Evolutionary conservation across 2,329 filamentous ascomycete genomes (phyloP), one percentile per base, ranked within the genome.

Genomic region (Talaromyces sp.): DNA sequence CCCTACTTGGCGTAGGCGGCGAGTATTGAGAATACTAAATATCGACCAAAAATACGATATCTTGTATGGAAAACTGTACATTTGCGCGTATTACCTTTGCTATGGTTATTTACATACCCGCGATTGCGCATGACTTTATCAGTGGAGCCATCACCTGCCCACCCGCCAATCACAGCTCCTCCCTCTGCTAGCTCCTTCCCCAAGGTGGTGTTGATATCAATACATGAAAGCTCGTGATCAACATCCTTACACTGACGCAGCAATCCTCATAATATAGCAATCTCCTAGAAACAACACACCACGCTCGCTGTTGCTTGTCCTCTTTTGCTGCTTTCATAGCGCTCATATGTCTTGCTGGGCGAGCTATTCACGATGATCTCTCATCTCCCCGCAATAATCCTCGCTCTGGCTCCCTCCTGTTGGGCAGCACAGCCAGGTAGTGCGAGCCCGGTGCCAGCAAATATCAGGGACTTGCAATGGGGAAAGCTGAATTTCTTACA

Each of bases 401-500:
- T 62, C 24, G 14, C 50, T 17, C 12, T 56, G 31, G 51, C 57
- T 11, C 55, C 19, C 8, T 32, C 38, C 35, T 67, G 72, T 43
- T 67, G 74, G 62, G 83, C 83, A 63, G 82, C 87, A 61, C 94
- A 99, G 74, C 93, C 93, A 10, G 86, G 85, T 60, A 91, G 93
- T 57, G 87, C 87, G n/a, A 77, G 83, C 46, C 91, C 94, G 8
- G 83, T 93, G 62, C 83, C 86, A 60, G 91, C 89, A 59, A 92
- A 92, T 52, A 85, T 97, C 76, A 88, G 93, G 69, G 84, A 91
- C 66, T 81, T 99, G 58, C 84, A 86, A 68, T 97, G 92, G 91
- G 92, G 90, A n/a, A 88, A 96, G 73, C 83, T 97, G 70, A 97
- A 97, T 80, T 95, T 96, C 74, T 77, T 99, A n/a, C 92, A 96